Percentiles rank a stretch among this genome's conserved stretches.
Conservation (phyloP, 2,329 filamentous ascomycete species). For the Aspergillus tanneri region DNA sequence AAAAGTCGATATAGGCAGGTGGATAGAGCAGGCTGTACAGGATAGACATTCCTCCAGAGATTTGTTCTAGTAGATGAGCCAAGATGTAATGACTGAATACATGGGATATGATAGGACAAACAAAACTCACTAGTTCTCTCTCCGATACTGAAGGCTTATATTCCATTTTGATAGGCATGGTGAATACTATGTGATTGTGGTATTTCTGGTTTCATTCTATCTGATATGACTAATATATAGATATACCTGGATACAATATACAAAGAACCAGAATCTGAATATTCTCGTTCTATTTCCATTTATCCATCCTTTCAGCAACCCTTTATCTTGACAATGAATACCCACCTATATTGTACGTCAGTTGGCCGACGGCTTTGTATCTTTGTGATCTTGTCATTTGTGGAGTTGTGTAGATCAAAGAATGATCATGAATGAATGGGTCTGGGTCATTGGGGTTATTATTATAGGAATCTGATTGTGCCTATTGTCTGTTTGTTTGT, state of each 20-base stretch:
- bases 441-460: background rate
- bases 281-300: no score
- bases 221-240: no score
- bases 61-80: background rate
- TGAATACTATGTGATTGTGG: no score
- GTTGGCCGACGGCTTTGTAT: background rate
- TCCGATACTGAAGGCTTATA: no score
- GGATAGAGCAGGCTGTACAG: conserved; percentile 25
- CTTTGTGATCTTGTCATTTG: conserved; percentile 6
- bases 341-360: background rate
- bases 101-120: background rate
- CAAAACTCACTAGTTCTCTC: no score
- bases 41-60: conserved; percentile 27
- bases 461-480: background rate
- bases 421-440: background rate
- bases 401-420: background rate
- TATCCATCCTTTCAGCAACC: no score
- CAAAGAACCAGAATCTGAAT: no score
- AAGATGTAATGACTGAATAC: background rate
- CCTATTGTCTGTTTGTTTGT: background rate
- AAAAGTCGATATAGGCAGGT: conserved; percentile 18
- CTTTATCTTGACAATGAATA: no score
- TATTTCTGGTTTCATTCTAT: no score
- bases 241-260: no score
- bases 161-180: no score